Conservation (phyloP, 1,284 basidiomycete genomes). For the Athelia psychrophila region DNA sequence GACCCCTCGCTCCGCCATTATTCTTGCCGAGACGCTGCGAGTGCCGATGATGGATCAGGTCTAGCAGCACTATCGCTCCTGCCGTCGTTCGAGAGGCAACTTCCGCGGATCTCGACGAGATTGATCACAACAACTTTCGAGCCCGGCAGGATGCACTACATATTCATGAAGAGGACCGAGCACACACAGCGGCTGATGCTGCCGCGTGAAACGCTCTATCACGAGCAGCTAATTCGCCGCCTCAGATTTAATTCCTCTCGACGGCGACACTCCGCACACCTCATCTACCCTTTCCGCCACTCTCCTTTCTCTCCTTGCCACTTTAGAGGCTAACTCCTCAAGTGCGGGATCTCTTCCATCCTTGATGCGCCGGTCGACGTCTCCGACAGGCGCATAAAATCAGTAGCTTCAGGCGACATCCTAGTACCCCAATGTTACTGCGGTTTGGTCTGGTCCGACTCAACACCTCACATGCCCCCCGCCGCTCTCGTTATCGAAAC, state of each 20-base stretch:
- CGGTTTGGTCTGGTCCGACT: too few species aligned
- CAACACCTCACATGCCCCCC: too few species aligned
- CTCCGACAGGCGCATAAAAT: slow-evolving; percentile 6
- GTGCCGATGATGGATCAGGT: slow-evolving; percentile 14
- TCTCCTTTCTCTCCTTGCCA: slow-evolving; percentile 10
- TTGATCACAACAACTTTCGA: slow-evolving; percentile 18
- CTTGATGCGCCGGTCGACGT: background rate
- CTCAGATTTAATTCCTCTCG: too few species aligned
- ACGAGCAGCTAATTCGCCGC: slow-evolving; percentile 15
- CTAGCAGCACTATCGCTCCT: slow-evolving; percentile 10
- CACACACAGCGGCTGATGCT: slow-evolving; percentile 4
- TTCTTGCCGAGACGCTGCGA: too few species aligned
- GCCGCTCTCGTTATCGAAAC: too few species aligned
- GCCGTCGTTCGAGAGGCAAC: slow-evolving; percentile 22
- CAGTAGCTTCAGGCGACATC: slow-evolving; percentile 9
- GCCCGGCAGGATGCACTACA: slow-evolving; percentile 18
- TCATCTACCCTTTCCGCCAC: slow-evolving; percentile 21
- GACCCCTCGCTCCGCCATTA: slow-evolving; percentile 1
- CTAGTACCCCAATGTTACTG: slow-evolving; percentile 15
- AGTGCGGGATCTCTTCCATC: background rate
- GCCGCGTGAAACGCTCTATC: slow-evolving; percentile 20
- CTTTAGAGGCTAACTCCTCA: slow-evolving; percentile 8
- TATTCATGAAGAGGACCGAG: slow-evolving; percentile 17
- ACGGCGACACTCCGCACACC: slow-evolving; percentile 7
- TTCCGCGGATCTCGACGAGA: slow-evolving; percentile 13